Percentiles rank a stretch among this genome's conserved stretches.
These are phyloP conservation scores for Pilasporangium apinafurcum DNA, from an alignment of 352 stramenopile species.

Conservation along the genomic window DNA sequence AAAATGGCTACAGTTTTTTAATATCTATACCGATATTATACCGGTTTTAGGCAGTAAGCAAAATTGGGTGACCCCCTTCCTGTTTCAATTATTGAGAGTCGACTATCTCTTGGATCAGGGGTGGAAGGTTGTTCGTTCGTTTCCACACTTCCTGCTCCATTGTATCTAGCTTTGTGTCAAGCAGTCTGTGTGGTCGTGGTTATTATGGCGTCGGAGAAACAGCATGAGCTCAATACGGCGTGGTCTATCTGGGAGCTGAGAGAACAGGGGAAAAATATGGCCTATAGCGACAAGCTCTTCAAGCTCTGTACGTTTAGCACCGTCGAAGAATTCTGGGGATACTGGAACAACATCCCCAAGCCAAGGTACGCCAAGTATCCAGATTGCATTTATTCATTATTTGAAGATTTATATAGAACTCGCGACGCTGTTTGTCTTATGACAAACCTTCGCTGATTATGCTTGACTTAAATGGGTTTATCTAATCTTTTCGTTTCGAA, in stretches of 20 bases:
- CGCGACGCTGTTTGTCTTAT: neutral
- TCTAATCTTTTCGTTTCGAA: no score
- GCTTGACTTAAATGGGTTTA: no score
- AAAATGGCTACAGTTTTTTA: no score
- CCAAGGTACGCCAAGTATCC: conserved; percentile 74
- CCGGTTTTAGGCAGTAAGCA: no score
- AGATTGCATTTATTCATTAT: neutral
- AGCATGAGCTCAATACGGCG: conserved; percentile 70
- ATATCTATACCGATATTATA: no score
- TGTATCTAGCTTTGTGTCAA: no score
- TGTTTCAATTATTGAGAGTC: no score
- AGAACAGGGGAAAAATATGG: conserved; percentile 68
- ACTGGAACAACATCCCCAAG: conserved; percentile 90
- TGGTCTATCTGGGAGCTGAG: conserved; percentile 87
- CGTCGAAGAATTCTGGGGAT: conserved; percentile 88
- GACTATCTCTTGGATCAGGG: no score
- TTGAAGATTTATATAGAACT: neutral
- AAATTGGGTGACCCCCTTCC: no score
- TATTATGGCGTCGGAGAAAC: conserved; percentile 53
- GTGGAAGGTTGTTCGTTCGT: no score
- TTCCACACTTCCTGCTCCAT: no score
- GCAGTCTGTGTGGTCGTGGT: neutral
- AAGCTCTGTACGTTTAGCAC: conserved; percentile 84
- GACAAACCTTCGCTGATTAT: no score
- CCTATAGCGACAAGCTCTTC: conserved; percentile 83